Base-by-base conservation (phyloP, 768 basidiomycete species). In the Rhodotorula diobovata region DNA sequence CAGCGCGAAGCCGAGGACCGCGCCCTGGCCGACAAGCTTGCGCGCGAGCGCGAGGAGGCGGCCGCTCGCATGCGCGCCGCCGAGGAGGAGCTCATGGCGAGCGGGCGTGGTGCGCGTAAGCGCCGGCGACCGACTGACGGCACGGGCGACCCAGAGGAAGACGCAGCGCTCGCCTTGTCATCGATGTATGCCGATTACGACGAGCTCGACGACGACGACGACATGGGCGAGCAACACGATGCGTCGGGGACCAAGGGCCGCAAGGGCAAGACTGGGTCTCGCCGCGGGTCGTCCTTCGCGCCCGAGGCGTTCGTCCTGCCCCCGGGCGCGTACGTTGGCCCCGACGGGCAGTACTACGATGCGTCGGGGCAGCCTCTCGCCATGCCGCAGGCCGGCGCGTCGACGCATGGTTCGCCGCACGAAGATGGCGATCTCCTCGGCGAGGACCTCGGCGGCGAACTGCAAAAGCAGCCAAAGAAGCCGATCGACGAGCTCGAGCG, bases 401-500 rank as follows among this genome's bases (percentile, higher is more conserved):
- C 58, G n/a, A n/a, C n/a, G n/a, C 51, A 53, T 61, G 61, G 46
- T 7, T 63, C 67, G 21, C 62, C 67, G 18, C 23, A 30, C 30
- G 39, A 28, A 12, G 39, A 15, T 18, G 37, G 8, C 53, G 54
- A 28, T 5, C 15, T 51, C n/a, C 45, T 41, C 20, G 63, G 15
- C 32, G 62, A 63, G 9, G 68, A 59, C 30, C 34, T 25, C 0
- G 63, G 50, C n/a, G 69, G 57, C 8, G 72, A 65, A 5, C 46
- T 57, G 30, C 46, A n/a, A 34, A 46, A 43, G 35, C 37, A 45
- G 55, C n/a, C n/a, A n/a, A 71, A 64, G 73, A 67, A 65, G 35
- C 43, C 93, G 28, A 43, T 61, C 41, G 91, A 92, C 78, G 93
- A 93, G 75, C 84, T 89, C 0, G 92, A 93, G 81, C 85, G 86